Percentiles rank a stretch among this genome's conserved stretches.
These are phyloP conservation scores for Monilinia aucupariae DNA, from an alignment of 2,329 filamentous ascomycete genomes.

Conservation along the genomic window DNA sequence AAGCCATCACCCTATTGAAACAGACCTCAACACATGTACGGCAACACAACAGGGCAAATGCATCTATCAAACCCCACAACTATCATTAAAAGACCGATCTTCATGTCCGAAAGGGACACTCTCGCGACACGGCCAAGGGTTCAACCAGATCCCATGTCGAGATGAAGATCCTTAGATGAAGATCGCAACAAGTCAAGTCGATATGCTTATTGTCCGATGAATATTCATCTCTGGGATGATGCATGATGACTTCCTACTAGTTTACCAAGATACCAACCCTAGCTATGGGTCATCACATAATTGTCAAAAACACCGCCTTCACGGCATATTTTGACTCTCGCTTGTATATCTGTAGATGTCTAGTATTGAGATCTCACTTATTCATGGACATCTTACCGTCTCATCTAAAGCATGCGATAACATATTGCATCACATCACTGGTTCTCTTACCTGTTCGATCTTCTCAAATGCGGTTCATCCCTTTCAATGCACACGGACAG, in stretches of 20 bases:
- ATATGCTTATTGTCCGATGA: slow-evolving; percentile 1
- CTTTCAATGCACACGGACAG: background rate
- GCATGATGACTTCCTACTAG: background rate
- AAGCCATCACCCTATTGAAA: background rate
- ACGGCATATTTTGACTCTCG: background rate
- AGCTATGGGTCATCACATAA: background rate
- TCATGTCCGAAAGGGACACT: background rate
- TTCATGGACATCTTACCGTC: slow-evolving; percentile 5
- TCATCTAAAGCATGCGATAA: slow-evolving; percentile 7
- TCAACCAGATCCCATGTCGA: background rate
- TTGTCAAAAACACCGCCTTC: background rate
- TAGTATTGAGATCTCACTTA: slow-evolving; percentile 5
- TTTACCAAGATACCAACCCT: slow-evolving; percentile 1
- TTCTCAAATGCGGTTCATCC: background rate
- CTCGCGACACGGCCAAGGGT: background rate
- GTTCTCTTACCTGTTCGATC: background rate
- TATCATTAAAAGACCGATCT: slow-evolving; percentile 3
- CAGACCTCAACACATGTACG: background rate
- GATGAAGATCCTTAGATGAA: background rate
- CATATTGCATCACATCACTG: background rate
- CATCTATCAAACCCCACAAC: background rate
- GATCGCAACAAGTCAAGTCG: background rate
- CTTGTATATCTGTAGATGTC: background rate
- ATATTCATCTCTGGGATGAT: background rate
- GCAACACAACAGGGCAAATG: background rate